These are phyloP conservation scores for Pochonia chlamydosporia DNA, from an alignment of 2,329 filamentous ascomycete genomes.

Conservation along the genomic window DNA sequence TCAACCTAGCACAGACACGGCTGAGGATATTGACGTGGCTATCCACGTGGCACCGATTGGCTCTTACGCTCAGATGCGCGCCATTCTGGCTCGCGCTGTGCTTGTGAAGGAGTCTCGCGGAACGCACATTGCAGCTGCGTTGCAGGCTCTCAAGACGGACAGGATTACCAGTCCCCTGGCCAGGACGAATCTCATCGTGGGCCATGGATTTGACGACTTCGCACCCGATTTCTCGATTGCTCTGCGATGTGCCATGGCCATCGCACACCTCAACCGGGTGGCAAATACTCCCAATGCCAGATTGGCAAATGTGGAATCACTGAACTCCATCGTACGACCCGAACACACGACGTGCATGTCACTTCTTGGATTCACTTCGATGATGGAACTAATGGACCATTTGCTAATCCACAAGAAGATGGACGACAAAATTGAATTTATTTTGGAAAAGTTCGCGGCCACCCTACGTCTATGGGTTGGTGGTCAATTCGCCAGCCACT, in stretches of 20 bases:
- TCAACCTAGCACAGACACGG: slow-evolving; percentile 12
- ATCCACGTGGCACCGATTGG: slow-evolving; percentile 70
- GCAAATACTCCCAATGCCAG: slow-evolving; percentile 27
- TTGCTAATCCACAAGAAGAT: slow-evolving; percentile 42
- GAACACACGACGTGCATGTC: slow-evolving; percentile 38
- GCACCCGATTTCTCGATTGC: slow-evolving; percentile 50
- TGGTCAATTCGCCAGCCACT: slow-evolving; percentile 42
- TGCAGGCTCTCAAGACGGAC: slow-evolving; percentile 40
- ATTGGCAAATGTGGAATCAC: slow-evolving; percentile 38
- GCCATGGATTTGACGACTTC: slow-evolving; percentile 32
- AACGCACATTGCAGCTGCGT: slow-evolving; percentile 49
- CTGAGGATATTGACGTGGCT: slow-evolving; percentile 58
- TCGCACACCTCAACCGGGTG: slow-evolving; percentile 49
- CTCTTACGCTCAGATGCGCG: slow-evolving; percentile 62
- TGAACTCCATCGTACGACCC: slow-evolving; percentile 43
- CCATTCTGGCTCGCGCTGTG: slow-evolving; percentile 53
- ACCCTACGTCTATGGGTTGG: slow-evolving; percentile 57
- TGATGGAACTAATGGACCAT: slow-evolving; percentile 52
- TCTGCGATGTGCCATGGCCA: slow-evolving; percentile 53
- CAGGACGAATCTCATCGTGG: slow-evolving; percentile 36
- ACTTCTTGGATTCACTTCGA: slow-evolving; percentile 54
- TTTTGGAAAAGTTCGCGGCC: slow-evolving; percentile 52
- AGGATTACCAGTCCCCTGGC: slow-evolving; percentile 18
- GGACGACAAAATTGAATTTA: slow-evolving; percentile 38
- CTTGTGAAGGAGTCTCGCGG: slow-evolving; percentile 49